A percentile compares a stretch with the other conserved stretches of the same genome.
Evolutionary conservation across 2,329 filamentous ascomycete genomes (phyloP).

Genomic region (Lachnum nothofagi): DNA sequence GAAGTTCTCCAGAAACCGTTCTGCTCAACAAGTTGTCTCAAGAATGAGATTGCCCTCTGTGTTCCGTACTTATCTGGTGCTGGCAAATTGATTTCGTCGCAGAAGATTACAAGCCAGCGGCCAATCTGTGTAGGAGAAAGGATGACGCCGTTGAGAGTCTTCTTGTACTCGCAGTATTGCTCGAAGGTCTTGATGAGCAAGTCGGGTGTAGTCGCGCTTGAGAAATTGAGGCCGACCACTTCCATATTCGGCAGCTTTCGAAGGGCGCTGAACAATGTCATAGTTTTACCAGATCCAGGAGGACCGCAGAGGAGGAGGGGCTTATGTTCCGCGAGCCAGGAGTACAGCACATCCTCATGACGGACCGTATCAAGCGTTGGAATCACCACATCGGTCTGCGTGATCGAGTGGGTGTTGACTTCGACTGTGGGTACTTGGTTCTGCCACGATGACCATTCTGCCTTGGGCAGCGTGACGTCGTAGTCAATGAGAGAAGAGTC

Average conservation of each 20-base stretch:
- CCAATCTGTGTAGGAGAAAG: conserved; percentile 95
- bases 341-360: conserved; percentile 98
- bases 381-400: conserved; percentile 96
- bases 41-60: conserved; percentile 92
- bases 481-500: conserved; percentile 89
- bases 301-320: conserved; percentile 93
- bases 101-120: conserved; percentile 97
- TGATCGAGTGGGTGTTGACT: conserved; percentile 96
- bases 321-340: conserved; percentile 98
- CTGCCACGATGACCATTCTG: conserved; percentile 90
- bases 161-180: conserved; percentile 99
- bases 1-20: conserved; percentile 98
- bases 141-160: conserved; percentile 92
- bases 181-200: conserved; percentile 98
- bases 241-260: conserved; percentile 98
- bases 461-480: conserved; percentile 79
- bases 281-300: conserved; percentile 97
- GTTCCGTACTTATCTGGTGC: conserved; percentile 97
- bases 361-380: conserved; percentile 95
- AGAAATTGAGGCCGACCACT: conserved; percentile 98
- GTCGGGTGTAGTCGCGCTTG: conserved; percentile 95
- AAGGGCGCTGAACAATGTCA: conserved; percentile 97
- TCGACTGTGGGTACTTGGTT: conserved; percentile 90
- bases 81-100: conserved; percentile 98
- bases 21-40: conserved; percentile 95